Percentiles rank a stretch among this genome's conserved stretches.
These are phyloP conservation scores for Anthracocystis walkeri DNA, from an alignment of 1,284 basidiomycete genomes.

Conservation along the genomic window DNA sequence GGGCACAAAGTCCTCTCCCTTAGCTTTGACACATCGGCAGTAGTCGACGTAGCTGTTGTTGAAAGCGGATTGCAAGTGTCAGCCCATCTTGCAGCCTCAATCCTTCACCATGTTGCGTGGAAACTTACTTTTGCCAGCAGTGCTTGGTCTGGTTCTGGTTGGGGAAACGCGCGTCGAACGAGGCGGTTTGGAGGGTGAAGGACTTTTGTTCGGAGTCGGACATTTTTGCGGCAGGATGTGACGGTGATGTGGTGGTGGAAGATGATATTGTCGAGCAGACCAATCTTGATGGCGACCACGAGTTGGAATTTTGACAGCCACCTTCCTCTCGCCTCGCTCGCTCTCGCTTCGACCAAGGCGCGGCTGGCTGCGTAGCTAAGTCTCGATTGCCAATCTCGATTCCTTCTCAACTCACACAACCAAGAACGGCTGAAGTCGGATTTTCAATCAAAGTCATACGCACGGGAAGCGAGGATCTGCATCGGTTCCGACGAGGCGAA, in stretches of 20 bases:
- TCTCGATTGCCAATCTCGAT: conserved; percentile 15
- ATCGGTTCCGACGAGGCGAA: conserved; percentile 27
- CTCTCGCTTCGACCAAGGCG: background rate
- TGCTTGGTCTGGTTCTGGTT: conserved; percentile 70
- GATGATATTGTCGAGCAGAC: background rate
- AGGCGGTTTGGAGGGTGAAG: conserved; percentile 66
- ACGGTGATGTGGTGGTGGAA: background rate
- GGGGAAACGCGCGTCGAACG: conserved; percentile 68
- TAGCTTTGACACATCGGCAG: conserved; percentile 95
- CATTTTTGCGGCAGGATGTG: conserved; percentile 30
- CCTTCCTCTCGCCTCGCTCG: background rate
- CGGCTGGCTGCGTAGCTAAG: conserved; percentile 10
- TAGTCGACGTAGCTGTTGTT: conserved; percentile 75
- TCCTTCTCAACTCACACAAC: conserved; percentile 9
- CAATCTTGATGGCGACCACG: conserved; percentile 20
- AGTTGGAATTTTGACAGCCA: conserved; percentile 22
- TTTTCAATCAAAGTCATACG: conserved; percentile 21
- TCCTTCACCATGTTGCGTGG: background rate
- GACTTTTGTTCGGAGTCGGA: conserved; percentile 54
- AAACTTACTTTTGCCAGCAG: conserved; percentile 69
- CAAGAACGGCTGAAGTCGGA: conserved; percentile 30
- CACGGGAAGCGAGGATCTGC: conserved; percentile 9
- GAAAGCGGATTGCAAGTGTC: background rate
- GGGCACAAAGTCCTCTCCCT: conserved; percentile 95
- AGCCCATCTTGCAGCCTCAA: background rate